phyloP scores from a whole-genome alignment of 2,329 filamentous ascomycete genomes.

The Neocucurbitaria cava region DNA sequence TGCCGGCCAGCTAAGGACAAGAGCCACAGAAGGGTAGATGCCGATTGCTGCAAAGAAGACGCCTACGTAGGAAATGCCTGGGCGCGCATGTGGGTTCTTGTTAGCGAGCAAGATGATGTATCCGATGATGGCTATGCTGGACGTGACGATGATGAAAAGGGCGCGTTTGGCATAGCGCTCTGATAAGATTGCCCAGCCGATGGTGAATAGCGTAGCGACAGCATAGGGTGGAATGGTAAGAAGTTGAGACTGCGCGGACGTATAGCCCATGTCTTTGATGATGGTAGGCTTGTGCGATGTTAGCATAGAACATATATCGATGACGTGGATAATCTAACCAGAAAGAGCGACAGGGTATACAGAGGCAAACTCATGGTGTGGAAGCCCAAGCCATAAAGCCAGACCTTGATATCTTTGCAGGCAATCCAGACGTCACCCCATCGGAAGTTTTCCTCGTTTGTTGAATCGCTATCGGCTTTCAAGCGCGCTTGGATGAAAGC shows the following conservation, averaged over 20 bases:
- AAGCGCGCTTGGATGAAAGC: slow-evolving; percentile 68
- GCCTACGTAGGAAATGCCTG: slow-evolving; percentile 48
- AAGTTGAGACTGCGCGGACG: slow-evolving; percentile 51
- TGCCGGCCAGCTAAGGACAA: slow-evolving; percentile 57
- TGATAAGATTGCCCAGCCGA: slow-evolving; percentile 44
- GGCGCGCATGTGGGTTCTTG: slow-evolving; percentile 34
- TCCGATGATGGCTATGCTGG: slow-evolving; percentile 43
- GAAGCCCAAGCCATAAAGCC: slow-evolving; percentile 72
- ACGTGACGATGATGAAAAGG: slow-evolving; percentile 45
- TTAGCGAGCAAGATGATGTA: slow-evolving; percentile 50
- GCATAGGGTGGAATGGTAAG: slow-evolving; percentile 57
- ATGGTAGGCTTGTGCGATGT: slow-evolving; percentile 59
- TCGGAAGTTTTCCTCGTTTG: slow-evolving; percentile 70
- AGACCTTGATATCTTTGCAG: slow-evolving; percentile 54
- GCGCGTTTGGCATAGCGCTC: slow-evolving; percentile 41
- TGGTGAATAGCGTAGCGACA: slow-evolving; percentile 45
- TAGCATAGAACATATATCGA: neutral
- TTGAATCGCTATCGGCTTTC: slow-evolving; percentile 72
- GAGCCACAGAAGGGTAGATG: slow-evolving; percentile 49
- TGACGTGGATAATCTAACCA: slow-evolving; percentile 48
- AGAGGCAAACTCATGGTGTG: slow-evolving; percentile 71
- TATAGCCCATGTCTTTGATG: slow-evolving; percentile 54
- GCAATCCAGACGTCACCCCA: slow-evolving; percentile 72
- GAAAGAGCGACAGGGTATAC: slow-evolving; percentile 48
- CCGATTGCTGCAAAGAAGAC: slow-evolving; percentile 49